Evolutionary conservation across 352 stramenopile genomes (phyloP), one percentile per base, ranked within the genome.

Genomic region (Globisporangium cylindrosporum): DNA sequence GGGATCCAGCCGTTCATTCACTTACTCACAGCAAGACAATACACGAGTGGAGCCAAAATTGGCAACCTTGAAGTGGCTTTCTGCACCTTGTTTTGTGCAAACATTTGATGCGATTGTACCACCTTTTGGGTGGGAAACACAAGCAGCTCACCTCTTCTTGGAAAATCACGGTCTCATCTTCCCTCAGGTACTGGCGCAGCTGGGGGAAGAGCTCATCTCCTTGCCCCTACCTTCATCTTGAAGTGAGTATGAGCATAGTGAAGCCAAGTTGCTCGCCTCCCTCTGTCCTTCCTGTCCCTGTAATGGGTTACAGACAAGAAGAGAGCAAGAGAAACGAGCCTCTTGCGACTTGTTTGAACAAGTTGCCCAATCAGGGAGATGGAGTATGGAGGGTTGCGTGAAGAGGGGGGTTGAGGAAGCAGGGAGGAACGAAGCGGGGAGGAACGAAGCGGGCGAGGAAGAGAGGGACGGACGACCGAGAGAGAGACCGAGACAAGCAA

Each of bases 261-360:
- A 54, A 61, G 1, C 27, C 49, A 34, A 67, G 62, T 3, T 49
- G 32, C 32, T 48, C 41, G 54, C 46, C 49, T 49, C 41, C 41
- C 41, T 48, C 41, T 48, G 41, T 48, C 41, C 41, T 38, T 36
- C 12, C 54, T 36, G 24, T 20, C 25, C 18, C 38, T 61, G 34
- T 66, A 66, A 66, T 66, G 60, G 60, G 46, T 66, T 59, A 59
- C 60, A 15, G 27, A 49, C 15, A 49, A 49, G 41, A 48, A n/a
- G 12, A 46, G 38, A 46, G 38, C 38, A 65, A 55, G 60, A 48
- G 48, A 66, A 54, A 58, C 60, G 48, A 58, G 60, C 10, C 25
- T 34, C 18, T 34, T 20, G 48, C 41, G 41, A 22, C 41, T 49
- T 49, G 41, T n/a, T 49, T 49, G 41, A 49, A 49, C 41, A 49